Conservation (phyloP, 805 yeast genomes). For the Candida insectorum region DNA sequence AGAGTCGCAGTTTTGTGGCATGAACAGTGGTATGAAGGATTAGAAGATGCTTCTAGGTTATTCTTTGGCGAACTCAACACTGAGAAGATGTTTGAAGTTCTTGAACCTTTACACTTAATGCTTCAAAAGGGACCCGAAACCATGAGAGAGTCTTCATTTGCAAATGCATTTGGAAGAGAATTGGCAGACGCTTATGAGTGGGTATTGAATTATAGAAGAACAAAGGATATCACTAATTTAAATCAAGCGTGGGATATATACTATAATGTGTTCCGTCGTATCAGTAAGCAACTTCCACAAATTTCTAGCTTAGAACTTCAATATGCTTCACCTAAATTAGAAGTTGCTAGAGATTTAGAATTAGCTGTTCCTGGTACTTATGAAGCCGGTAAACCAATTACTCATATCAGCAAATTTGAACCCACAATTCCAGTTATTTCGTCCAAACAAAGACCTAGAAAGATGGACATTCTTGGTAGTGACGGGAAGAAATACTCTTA, state of each 20-base stretch:
- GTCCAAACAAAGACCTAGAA: slow-evolving; percentile 94
- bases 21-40: slow-evolving; percentile 96
- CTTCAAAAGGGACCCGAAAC: slow-evolving; percentile 88
- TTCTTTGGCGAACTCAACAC: slow-evolving; percentile 94
- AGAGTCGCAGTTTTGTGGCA: slow-evolving; percentile 97
- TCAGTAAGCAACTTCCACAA: slow-evolving; percentile 85
- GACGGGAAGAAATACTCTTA: slow-evolving; percentile 90
- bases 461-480: slow-evolving; percentile 73
- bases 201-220: slow-evolving; percentile 80
- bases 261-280: slow-evolving; percentile 87
- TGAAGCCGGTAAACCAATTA: slow-evolving; percentile 74
- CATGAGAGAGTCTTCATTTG: slow-evolving; percentile 86
- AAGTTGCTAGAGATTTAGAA: slow-evolving; percentile 74
- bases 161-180: slow-evolving; percentile 91
- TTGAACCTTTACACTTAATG: slow-evolving; percentile 86
- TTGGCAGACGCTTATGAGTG: slow-evolving; percentile 90
- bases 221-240: slow-evolving; percentile 81
- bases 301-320: slow-evolving; percentile 82
- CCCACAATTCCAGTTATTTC: slow-evolving; percentile 83
- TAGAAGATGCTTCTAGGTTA: slow-evolving; percentile 92
- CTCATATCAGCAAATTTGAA: slow-evolving; percentile 71
- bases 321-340: slow-evolving; percentile 87
- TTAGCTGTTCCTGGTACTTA: slow-evolving; percentile 95
- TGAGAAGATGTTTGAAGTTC: slow-evolving; percentile 87
- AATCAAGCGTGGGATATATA: slow-evolving; percentile 98